Evolutionary conservation across 2,329 filamentous ascomycete species (phyloP).

Genomic region (Metarhizium guizhouense): DNA sequence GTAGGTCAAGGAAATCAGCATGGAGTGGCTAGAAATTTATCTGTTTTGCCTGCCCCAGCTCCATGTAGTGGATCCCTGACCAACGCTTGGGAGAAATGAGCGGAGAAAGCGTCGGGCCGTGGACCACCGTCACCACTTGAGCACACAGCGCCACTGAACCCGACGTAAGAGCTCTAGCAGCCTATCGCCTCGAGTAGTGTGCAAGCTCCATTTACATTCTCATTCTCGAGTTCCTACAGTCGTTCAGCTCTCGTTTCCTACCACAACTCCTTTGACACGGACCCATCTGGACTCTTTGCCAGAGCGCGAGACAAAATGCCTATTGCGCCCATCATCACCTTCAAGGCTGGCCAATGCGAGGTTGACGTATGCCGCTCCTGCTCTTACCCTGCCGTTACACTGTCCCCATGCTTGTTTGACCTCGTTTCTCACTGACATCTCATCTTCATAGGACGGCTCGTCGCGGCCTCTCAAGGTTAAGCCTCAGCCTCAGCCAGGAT

Average conservation of each 20-base stretch:
- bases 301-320: constrained; percentile 51
- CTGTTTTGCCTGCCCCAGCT: not conserved
- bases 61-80: not conserved
- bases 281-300: not conserved
- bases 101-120: constrained; percentile 14
- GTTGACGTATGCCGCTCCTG: constrained; percentile 54
- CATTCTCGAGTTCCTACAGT: not conserved
- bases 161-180: constrained; percentile 31
- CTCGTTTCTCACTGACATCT: constrained; percentile 11
- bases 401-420: not conserved
- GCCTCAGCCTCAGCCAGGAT: constrained; percentile 65
- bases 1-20: not conserved
- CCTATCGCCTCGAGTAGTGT: constrained; percentile 14
- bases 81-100: not conserved
- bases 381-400: not conserved
- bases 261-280: constrained; percentile 1
- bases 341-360: constrained; percentile 90
- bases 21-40: constrained; percentile 3
- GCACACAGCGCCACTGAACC: constrained; percentile 5
- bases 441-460: constrained; percentile 1
- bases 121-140: constrained; percentile 1
- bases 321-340: constrained; percentile 78
- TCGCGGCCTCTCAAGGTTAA: constrained; percentile 57
- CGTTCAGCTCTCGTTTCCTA: not conserved
- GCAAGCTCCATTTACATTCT: not conserved